These are phyloP conservation scores for Fusarium sacchari DNA, from an alignment of 2,329 filamentous ascomycete species.

Conservation along the genomic window DNA sequence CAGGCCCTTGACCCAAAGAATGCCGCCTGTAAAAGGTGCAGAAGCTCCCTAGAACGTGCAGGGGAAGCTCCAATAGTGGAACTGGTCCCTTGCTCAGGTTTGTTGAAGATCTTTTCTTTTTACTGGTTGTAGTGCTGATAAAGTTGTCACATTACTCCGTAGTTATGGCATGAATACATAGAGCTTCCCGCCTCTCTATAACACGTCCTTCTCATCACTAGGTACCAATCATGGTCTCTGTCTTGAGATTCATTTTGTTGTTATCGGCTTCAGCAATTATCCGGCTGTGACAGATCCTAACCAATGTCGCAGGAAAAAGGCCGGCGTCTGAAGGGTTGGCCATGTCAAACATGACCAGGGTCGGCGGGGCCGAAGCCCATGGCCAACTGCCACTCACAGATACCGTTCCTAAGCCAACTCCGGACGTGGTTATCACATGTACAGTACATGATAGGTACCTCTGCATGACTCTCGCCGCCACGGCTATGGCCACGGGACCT, in stretches of 20 bases:
- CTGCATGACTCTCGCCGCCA: conserved; percentile 44
- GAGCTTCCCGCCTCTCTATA: background rate
- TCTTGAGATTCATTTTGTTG: background rate
- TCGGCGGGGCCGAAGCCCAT: conserved; percentile 44
- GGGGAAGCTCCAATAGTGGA: conserved; percentile 44
- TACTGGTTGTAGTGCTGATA: conserved; percentile 19
- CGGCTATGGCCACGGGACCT: conserved; percentile 37
- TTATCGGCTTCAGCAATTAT: conserved; percentile 14
- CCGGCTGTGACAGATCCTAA: conserved; percentile 18
- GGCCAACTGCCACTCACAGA: conserved; percentile 45
- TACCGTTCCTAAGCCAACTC: conserved; percentile 44
- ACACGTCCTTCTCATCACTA: background rate
- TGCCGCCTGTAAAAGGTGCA: conserved; percentile 36
- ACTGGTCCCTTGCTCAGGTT: conserved; percentile 37
- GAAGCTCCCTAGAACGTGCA: conserved; percentile 40
- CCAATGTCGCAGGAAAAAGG: conserved; percentile 29
- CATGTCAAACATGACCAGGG: conserved; percentile 33
- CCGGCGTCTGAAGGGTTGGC: conserved; percentile 30
- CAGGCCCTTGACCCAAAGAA: conserved; percentile 18
- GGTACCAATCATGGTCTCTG: background rate
- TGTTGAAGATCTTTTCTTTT: conserved; percentile 38
- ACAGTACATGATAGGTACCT: conserved; percentile 38
- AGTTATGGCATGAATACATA: background rate
- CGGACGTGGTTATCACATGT: conserved; percentile 45
- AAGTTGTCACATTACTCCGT: background rate